Evolutionary conservation across 2,329 filamentous ascomycete genomes (phyloP).

Genomic region (Penicillium sumatraense): DNA sequence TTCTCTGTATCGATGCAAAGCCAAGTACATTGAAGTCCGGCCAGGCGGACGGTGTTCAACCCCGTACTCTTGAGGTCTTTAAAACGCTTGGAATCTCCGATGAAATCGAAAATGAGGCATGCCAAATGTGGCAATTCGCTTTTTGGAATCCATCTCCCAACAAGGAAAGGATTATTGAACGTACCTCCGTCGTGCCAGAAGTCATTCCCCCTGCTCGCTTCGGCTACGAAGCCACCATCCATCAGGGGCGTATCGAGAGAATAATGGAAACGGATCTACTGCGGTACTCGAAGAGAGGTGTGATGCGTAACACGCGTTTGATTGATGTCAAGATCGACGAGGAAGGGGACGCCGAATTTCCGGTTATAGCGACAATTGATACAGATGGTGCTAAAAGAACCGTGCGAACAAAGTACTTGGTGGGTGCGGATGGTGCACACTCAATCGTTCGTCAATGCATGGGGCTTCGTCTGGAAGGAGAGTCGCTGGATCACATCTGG

Average conservation of each 20-base stretch:
- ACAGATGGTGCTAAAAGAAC: conserved; percentile 29
- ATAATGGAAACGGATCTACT: conserved; percentile 7
- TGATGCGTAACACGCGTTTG: conserved; percentile 67
- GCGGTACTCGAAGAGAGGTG: conserved; percentile 59
- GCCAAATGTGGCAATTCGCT: conserved; percentile 52
- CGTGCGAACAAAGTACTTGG: conserved; percentile 69
- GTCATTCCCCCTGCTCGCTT: conserved; percentile 70
- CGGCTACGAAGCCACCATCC: conserved; percentile 61
- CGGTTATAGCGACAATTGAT: conserved; percentile 37
- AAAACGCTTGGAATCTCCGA: conserved; percentile 45
- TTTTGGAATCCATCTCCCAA: conserved; percentile 69
- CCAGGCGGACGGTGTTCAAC: conserved; percentile 49
- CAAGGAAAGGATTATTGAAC: conserved; percentile 57
- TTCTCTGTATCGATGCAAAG: conserved; percentile 49
- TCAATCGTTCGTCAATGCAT: conserved; percentile 67
- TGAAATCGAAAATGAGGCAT: conserved; percentile 39
- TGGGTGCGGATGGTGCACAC: conserved; percentile 72
- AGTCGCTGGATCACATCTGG: conserved; percentile 73
- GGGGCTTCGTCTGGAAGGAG: conserved; percentile 60
- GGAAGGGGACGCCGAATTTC: conserved; percentile 44
- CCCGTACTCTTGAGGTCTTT: conserved; percentile 49
- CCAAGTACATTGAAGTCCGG: conserved; percentile 42
- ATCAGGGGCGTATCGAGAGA: conserved; percentile 62
- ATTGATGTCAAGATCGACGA: conserved; percentile 64
- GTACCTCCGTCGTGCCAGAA: conserved; percentile 58